phyloP scores from a whole-genome alignment of 169 alveolate species.

The Perkinsus chesapeaki region DNA sequence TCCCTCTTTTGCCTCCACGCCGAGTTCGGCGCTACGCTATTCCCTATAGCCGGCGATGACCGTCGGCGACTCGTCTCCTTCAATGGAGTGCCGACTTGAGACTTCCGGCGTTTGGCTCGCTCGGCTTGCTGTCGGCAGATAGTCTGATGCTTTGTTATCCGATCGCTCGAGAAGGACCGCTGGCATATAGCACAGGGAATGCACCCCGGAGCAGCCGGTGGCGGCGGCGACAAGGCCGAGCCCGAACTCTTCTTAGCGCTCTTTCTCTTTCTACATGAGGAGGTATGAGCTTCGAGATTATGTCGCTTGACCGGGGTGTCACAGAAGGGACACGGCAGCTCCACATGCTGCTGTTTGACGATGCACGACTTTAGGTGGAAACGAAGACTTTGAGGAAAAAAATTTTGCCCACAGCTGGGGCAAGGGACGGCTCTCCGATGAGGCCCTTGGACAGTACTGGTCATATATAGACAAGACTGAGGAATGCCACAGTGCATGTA shows the following conservation, averaged over 20 bases:
- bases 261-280: background rate
- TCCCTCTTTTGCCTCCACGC: background rate
- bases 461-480: background rate
- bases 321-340: slow-evolving; percentile 1
- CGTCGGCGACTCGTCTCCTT: background rate
- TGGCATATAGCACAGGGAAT: background rate
- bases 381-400: background rate
- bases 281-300: background rate
- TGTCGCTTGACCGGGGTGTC: background rate
- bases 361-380: background rate
- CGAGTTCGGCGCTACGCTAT: background rate
- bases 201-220: background rate
- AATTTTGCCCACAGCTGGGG: background rate
- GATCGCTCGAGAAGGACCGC: background rate
- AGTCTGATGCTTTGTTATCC: background rate
- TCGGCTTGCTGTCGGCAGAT: background rate
- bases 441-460: background rate
- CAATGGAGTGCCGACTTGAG: background rate
- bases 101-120: background rate
- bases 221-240: background rate
- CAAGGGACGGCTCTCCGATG: background rate
- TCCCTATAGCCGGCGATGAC: background rate
- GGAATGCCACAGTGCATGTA: too few relatives aligned
- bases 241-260: background rate
- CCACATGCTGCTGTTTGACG: background rate